phyloP scores from a whole-genome alignment of 73 alveolate genomes.

The Tetrahymena elliotti region DNA sequence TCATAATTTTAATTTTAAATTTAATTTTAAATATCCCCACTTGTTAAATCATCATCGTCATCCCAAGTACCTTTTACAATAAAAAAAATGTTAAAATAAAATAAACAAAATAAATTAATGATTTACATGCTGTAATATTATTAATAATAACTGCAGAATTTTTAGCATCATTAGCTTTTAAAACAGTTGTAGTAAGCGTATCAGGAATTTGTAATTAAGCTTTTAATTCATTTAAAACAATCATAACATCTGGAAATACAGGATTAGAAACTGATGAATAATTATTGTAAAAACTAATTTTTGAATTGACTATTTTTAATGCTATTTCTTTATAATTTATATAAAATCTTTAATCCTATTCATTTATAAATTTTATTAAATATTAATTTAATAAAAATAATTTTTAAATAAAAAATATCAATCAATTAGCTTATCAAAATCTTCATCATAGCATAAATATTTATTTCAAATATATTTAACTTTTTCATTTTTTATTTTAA shows the following conservation, averaged over 20 bases:
- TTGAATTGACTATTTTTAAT: not conserved
- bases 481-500: too few relatives aligned
- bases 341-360: not conserved
- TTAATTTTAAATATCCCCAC: not conserved
- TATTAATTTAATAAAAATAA: too few relatives aligned
- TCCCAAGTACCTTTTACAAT: not conserved
- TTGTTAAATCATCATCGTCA: not conserved
- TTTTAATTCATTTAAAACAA: not conserved
- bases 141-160: not conserved
- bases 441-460: too few relatives aligned
- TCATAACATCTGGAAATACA: not conserved
- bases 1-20: not conserved
- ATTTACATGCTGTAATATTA: not conserved
- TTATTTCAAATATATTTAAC: too few relatives aligned
- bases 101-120: not conserved
- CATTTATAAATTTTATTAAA: not conserved
- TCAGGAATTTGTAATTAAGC: not conserved
- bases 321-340: not conserved
- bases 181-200: not conserved
- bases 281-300: not conserved
- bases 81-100: not conserved
- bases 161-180: not conserved
- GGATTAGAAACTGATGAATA: not conserved
- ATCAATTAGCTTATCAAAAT: not conserved
- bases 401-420: too few relatives aligned